These are phyloP conservation scores for Fusarium solani-melongenae DNA, from an alignment of 2,329 filamentous ascomycete genomes.

Conservation along the genomic window DNA sequence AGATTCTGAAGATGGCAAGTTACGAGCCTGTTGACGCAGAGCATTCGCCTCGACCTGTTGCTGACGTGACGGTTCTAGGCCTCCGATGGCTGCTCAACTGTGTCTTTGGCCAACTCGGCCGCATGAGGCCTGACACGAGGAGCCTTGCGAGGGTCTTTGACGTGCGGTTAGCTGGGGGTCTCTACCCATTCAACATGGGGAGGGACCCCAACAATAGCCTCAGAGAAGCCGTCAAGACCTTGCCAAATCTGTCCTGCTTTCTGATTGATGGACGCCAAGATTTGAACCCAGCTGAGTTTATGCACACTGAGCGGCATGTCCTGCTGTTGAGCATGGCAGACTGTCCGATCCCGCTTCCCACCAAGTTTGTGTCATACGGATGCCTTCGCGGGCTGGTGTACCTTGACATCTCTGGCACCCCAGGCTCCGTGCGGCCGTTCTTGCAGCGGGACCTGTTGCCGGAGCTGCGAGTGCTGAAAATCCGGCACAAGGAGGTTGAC, in stretches of 20 bases:
- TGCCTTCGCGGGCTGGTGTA: constrained; percentile 58
- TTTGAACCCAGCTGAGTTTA: constrained; percentile 55
- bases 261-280: constrained; percentile 60
- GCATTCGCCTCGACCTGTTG: background rate
- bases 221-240: constrained; percentile 49
- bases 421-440: constrained; percentile 56
- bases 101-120: constrained; percentile 52
- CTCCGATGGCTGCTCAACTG: constrained; percentile 62
- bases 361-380: constrained; percentile 51
- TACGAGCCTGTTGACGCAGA: background rate
- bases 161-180: constrained; percentile 55
- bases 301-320: constrained; percentile 25
- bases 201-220: constrained; percentile 53
- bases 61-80: constrained; percentile 50
- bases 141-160: constrained; percentile 60
- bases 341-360: constrained; percentile 54
- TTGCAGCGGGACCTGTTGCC: constrained; percentile 53
- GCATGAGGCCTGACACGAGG: constrained; percentile 52
- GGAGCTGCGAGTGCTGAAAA: constrained; percentile 63
- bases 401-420: constrained; percentile 63
- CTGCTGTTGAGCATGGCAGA: constrained; percentile 58
- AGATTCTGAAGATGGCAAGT: constrained; percentile 59
- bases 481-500: constrained; percentile 59
- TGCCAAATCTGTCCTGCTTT: constrained; percentile 59
- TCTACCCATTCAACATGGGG: constrained; percentile 54